These are phyloP conservation scores for Podila horticola DNA, from an alignment of 192 early-diverging fungal genomes.

Conservation along the genomic window DNA sequence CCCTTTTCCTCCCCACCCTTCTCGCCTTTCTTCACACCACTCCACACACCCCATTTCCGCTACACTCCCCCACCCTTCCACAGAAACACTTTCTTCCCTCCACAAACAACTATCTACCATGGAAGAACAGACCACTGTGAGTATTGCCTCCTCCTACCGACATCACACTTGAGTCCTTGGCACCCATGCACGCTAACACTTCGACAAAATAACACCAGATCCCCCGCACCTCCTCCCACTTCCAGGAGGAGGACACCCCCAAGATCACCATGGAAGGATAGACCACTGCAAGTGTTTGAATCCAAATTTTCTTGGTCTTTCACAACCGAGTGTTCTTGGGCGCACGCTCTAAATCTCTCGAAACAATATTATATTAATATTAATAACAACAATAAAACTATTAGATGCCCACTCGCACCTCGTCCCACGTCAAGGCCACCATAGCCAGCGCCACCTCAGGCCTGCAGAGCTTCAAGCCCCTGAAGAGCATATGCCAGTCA, in stretches of 20 bases:
- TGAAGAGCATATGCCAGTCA: constrained; percentile 52
- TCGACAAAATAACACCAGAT: neutral
- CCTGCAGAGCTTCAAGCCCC: constrained; percentile 53
- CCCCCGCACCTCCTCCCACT: neutral
- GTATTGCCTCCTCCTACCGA: neutral
- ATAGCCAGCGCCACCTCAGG: neutral
- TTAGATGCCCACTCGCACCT: constrained; percentile 5
- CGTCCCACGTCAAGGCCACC: neutral
- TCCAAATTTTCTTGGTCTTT: too few relatives aligned
- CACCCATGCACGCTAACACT: neutral
- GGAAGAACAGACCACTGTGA: constrained; percentile 26
- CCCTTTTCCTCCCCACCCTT: neutral
- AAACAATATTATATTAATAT: too few relatives aligned
- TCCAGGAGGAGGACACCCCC: neutral
- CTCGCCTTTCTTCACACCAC: neutral
- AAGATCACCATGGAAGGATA: constrained; percentile 16
- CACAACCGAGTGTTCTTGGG: neutral
- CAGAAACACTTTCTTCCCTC: neutral
- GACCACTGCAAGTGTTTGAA: constrained; percentile 3
- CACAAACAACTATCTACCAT: neutral
- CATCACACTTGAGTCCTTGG: neutral
- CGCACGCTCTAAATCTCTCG: neutral
- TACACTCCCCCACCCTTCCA: neutral
- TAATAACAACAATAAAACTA: too few relatives aligned
- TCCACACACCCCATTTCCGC: neutral